These are phyloP conservation scores for Funneliformis mosseae DNA, from an alignment of 192 early-diverging fungal genomes.

Conservation along the genomic window DNA sequence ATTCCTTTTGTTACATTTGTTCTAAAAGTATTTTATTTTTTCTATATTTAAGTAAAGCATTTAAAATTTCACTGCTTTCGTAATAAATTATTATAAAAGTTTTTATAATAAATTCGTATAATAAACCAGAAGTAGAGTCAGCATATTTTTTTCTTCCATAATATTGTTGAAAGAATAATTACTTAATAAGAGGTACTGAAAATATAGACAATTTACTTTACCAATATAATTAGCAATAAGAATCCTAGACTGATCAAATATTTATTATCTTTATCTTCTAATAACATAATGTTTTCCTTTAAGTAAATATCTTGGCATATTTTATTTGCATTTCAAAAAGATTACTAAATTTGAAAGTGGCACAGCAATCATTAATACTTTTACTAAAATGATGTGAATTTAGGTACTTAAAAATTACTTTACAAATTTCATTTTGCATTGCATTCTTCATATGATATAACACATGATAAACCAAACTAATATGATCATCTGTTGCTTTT, in stretches of 20 bases:
- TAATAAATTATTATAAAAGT: slow-evolving; percentile 21
- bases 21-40: neutral
- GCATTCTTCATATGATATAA: neutral
- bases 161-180: slow-evolving; percentile 20
- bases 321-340: neutral
- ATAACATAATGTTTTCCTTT: neutral
- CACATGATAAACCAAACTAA: neutral
- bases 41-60: neutral
- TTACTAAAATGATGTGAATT: neutral
- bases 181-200: slow-evolving; percentile 19
- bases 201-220: neutral
- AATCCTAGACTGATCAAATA: slow-evolving; percentile 6
- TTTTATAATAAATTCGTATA: slow-evolving; percentile 14
- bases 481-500: neutral
- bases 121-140: neutral
- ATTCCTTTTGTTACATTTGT: neutral
- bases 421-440: neutral
- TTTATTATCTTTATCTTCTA: too few species aligned
- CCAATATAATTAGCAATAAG: slow-evolving; percentile 10
- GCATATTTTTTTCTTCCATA: neutral
- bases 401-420: neutral
- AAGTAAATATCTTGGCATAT: slow-evolving; percentile 13
- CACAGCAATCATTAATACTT: neutral
- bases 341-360: neutral
- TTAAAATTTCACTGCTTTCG: slow-evolving; percentile 14